Percentiles rank a stretch among this genome's conserved stretches.
These are phyloP conservation scores for Boletus vermiculosoides DNA, from an alignment of 768 basidiomycete species.

Conservation along the genomic window DNA sequence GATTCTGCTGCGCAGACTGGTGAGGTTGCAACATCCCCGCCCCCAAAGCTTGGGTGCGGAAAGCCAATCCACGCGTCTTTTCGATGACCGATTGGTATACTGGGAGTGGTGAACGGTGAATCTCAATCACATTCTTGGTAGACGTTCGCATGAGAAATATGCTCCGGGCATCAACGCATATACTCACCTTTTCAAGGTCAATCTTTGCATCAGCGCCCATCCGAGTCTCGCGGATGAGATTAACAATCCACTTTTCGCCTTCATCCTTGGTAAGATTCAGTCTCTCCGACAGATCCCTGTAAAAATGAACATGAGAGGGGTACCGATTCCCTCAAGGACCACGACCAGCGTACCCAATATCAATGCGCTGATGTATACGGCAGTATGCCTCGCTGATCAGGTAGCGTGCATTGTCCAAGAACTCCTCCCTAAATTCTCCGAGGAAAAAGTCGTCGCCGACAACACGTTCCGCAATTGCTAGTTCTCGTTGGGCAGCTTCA, in stretches of 20 bases:
- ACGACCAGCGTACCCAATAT: constrained; percentile 62
- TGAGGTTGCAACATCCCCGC: constrained; percentile 59
- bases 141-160: constrained; percentile 8
- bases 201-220: constrained; percentile 98
- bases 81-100: constrained; percentile 95
- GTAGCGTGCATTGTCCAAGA: constrained; percentile 95
- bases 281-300: constrained; percentile 87
- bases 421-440: constrained; percentile 85
- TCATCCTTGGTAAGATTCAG: constrained; percentile 92
- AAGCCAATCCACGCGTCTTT: constrained; percentile 87
- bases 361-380: constrained; percentile 91
- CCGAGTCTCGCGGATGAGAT: constrained; percentile 94
- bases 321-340: neutral
- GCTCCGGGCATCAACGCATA: neutral
- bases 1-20: constrained; percentile 30
- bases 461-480: constrained; percentile 75
- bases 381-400: constrained; percentile 97
- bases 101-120: constrained; percentile 84
- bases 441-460: constrained; percentile 94
- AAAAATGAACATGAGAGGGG: neutral
- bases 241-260: constrained; percentile 99
- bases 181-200: constrained; percentile 83
- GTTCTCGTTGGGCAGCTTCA: constrained; percentile 84
- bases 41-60: constrained; percentile 88
- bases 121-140: constrained; percentile 91